Evolutionary conservation across 2,329 filamentous ascomycete genomes (phyloP), one percentile per base, ranked within the genome.

Genomic region (Colletotrichum orbiculare): DNA sequence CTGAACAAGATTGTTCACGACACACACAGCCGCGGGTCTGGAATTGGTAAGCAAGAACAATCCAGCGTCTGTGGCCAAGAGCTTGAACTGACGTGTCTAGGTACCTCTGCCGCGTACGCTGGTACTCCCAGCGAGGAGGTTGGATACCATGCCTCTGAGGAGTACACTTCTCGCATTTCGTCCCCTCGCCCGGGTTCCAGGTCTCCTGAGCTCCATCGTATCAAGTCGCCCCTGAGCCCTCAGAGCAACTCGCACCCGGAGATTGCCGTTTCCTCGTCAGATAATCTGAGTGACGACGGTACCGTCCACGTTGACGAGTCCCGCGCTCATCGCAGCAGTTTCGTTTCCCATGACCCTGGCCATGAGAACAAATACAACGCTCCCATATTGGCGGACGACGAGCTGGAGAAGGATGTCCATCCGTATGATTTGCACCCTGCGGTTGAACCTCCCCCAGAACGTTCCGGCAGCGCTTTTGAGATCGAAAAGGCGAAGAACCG

Each of bases 41-140:
- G 82, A 71, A 76, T 83, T 71, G 83, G 83, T 85, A 83, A 80
- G 48, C n/a, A 47, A 61, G 12, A 8, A 10, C 15, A 35, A 6
- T 35, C 5, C 33, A 12, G 17, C 13, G 43, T 7, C 25, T 52
- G 4, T n/a, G n/a, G 3, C 5, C 35, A 25, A 6, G 34, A 17
- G 10, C 13, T 4, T 15, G 2, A 1, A 57, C 70, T 74, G 71
- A 77, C 73, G 64, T 53, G 69, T 69, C 60, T 73, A 96, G 92
- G 89, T 67, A 87, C 87, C 45, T 87, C 86, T 46, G 80, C 83
- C 55, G 85, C 86, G 55, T 84, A 88, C 61, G 79, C 86, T 54
- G 89, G 92, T 61, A 96, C 94, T 4, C 96, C 96, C 2, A 93
- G 92, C 71, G 95, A 98, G 72, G 92, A 98, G 74, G 88, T 97